Evolutionary conservation across 306 rosid genomes (phyloP), one percentile per base, ranked within the genome.

Genomic region (Urtica urens): DNA sequence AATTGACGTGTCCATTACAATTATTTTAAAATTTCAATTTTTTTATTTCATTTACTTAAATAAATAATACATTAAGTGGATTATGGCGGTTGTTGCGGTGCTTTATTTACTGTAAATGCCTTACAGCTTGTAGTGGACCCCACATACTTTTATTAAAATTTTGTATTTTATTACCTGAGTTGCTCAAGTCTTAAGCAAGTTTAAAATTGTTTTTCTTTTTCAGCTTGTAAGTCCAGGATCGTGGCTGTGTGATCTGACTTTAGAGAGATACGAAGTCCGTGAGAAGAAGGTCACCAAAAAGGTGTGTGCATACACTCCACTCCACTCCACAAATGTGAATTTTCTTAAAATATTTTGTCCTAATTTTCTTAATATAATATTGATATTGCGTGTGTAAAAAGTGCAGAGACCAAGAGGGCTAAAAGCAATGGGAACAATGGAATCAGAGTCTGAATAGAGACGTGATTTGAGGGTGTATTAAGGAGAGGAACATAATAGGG

Each of bases 401-500:
- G 33, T 65, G 82, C 80, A 88, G 95, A 88, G 87, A 64, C 82
- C 97, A 51, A 76, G 90, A 66, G 95, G 97, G 19, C 65, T 88
- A 51, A 84, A 81, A 74, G 96, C 96, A 31, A 88, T 88, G 96
- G 86, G 93, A 42, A 83, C 67, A 59, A 62, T 81, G 78, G 95
- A 84, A 2, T 78, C 93, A 0, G 95, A 83, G 30, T 83, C 96
- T 4, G 94, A 87, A 47, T 80, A 56, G n/a, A 63, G 25, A 20
- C 21, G 1, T 23, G 5, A 21, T 23, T 27, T 3, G 6, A 21
- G 11, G 27, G 26, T 21, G 31, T 46, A 14, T 21, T 23, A 23
- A 28, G 33, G 33, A n/a, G 33, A 28, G 10, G 10, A 4, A 28
- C 10, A 28, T 28, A 28, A 28, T 28, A 28, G 33, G 23, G 56